Conservation (phyloP, 1,284 basidiomycete species). For the Tremellales sp. region DNA sequence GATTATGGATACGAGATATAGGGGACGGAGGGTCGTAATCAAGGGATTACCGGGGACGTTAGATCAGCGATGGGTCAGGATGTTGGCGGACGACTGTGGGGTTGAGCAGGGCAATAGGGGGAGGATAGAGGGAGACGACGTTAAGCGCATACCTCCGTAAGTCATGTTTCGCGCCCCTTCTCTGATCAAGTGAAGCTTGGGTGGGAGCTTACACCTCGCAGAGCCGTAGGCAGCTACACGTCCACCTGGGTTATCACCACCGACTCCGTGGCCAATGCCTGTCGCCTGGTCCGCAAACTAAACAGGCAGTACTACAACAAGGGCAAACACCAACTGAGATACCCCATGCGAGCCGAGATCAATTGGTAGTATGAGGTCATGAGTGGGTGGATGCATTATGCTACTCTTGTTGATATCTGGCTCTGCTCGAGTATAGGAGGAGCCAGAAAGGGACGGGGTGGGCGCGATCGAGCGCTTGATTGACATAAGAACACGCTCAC, state of each 20-base stretch:
- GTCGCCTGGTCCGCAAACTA: constrained; percentile 18
- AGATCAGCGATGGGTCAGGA: constrained; percentile 4
- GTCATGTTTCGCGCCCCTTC: background rate
- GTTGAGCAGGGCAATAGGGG: constrained; percentile 3
- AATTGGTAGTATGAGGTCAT: constrained; percentile 15
- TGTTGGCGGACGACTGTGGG: constrained; percentile 11
- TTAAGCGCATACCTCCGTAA: constrained; percentile 14
- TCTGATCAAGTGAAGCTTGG: background rate
- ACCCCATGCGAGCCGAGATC: constrained; percentile 25
- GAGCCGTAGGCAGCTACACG: constrained; percentile 10
- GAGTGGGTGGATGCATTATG: background rate
- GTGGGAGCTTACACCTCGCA: background rate
- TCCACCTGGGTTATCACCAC: constrained; percentile 22
- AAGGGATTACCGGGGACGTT: constrained; percentile 15
- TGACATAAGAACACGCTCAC: too few relatives aligned
- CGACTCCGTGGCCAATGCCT: constrained; percentile 22
- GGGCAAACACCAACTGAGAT: constrained; percentile 9
- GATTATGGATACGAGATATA: constrained; percentile 3
- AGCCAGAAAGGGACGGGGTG: too few relatives aligned
- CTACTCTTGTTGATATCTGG: too few relatives aligned
- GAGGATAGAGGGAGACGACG: background rate
- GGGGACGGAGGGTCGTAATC: constrained; percentile 17
- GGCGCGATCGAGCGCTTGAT: too few relatives aligned
- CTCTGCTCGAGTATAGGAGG: too few relatives aligned
- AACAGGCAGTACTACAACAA: constrained; percentile 24